Base-by-base conservation (phyloP, 768 basidiomycete genomes). In the Trametes maxima region DNA sequence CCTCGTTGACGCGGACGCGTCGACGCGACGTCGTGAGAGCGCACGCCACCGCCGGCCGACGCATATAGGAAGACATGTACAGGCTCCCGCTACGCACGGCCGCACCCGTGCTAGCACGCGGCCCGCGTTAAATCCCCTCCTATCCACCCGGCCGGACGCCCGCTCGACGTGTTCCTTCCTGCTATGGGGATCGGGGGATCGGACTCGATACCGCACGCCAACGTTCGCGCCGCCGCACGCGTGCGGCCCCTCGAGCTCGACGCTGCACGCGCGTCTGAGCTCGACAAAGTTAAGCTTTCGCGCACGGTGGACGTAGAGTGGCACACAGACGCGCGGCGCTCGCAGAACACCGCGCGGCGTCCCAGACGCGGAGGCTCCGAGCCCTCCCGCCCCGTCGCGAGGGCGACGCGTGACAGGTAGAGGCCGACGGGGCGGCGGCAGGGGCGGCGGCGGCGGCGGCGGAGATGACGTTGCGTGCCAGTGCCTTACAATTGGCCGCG, bases 11-110 rank as follows among this genome's bases (percentile, higher is more conserved):
- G n/a, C n/a, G n/a, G n/a, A n/a, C n/a, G n/a, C n/a, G n/a, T n/a
- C n/a, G n/a, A n/a, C n/a, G n/a, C n/a, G 25, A 28, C 47, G 25
- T 28, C 47, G 47, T 49, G 47, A n/a, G 47, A 49, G 47, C 47
- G 25, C 47, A n/a, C 8, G 47, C 28, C 17, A 19, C 8, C 28
- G 28, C 28, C 28, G 28, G 47, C 47, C 25, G 25, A 8, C 28
- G 47, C 47, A 33, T 33, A 33, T 33, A 33, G 28, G 28, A 33
- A 33, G 3, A 33, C 25, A 14, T 33, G 33, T 16, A 3, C 5
- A 8, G 7, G 12, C 28, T 33, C 28, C 8, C 47, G 19, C 25
- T 21, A 8, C 47, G 47, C 25, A 21, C 14, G 13, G 40, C 13
- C 40, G 14, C n/a, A n/a, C n/a, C n/a, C n/a, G n/a, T n/a, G n/a